These are phyloP conservation scores for Xylariales sp. DNA, from an alignment of 2,329 filamentous ascomycete species.

Conservation along the genomic window DNA sequence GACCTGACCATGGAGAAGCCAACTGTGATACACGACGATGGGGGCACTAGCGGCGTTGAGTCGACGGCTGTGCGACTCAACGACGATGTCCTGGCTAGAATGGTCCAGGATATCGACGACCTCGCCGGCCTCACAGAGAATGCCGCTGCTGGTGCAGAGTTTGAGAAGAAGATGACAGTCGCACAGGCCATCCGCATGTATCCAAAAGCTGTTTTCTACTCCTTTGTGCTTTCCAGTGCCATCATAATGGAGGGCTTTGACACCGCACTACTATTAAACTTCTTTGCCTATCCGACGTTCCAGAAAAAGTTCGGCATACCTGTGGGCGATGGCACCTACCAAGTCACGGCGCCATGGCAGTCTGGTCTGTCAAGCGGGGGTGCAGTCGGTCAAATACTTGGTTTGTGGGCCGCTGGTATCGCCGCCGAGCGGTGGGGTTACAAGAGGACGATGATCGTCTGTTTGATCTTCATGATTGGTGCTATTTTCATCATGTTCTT, in stretches of 20 bases:
- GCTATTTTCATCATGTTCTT: constrained; percentile 25
- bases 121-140: too few relatives aligned
- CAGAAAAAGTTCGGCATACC: constrained; percentile 22
- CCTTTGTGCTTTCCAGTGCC: constrained; percentile 23
- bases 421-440: constrained; percentile 23
- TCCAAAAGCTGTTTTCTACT: constrained; percentile 24
- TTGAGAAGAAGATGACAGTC: constrained; percentile 24
- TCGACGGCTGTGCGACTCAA: too few relatives aligned
- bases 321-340: constrained; percentile 14
- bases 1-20: too few relatives aligned
- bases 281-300: constrained; percentile 26
- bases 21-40: too few relatives aligned
- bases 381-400: constrained; percentile 1
- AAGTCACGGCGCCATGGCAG: constrained; percentile 25
- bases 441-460: constrained; percentile 22
- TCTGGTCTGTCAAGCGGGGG: constrained; percentile 19
- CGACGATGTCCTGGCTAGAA: too few relatives aligned
- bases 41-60: too few relatives aligned
- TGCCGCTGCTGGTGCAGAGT: constrained; percentile 19
- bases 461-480: constrained; percentile 20
- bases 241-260: constrained; percentile 29
- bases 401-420: constrained; percentile 6
- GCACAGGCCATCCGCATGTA: constrained; percentile 22
- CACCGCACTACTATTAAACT: constrained; percentile 24
- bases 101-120: too few relatives aligned